Conservation (phyloP, 2,329 filamentous ascomycete genomes). For the Stemphylium lycopersici region DNA sequence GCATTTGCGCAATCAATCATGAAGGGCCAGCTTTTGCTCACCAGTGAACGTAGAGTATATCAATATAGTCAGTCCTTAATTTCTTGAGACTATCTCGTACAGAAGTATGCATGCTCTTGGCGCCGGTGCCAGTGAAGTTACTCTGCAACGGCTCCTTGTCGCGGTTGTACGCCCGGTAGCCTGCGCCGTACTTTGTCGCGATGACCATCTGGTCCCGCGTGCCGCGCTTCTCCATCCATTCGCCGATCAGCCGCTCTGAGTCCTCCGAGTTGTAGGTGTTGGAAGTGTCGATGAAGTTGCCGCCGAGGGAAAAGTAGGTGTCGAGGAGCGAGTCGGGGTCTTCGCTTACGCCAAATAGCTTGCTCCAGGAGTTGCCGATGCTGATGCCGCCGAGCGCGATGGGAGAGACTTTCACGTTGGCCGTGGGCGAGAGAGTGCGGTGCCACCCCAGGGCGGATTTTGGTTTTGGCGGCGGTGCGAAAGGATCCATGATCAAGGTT, state of each 20-base stretch:
- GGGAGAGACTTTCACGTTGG: slow-evolving; percentile 61
- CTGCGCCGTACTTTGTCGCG: slow-evolving; percentile 50
- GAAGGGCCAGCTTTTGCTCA: slow-evolving; percentile 35
- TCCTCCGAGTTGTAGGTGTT: slow-evolving; percentile 51
- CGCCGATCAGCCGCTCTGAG: slow-evolving; percentile 52
- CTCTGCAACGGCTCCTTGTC: slow-evolving; percentile 22
- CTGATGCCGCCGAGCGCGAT: slow-evolving; percentile 66
- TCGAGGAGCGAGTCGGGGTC: slow-evolving; percentile 69
- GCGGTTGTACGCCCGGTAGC: slow-evolving; percentile 13
- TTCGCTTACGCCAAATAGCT: slow-evolving; percentile 67
- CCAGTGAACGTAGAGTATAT: slow-evolving; percentile 45
- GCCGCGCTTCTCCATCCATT: slow-evolving; percentile 50
- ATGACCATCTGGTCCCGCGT: slow-evolving; percentile 51
- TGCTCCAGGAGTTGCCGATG: slow-evolving; percentile 65
- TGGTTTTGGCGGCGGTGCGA: neutral
- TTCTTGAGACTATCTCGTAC: slow-evolving; percentile 22
- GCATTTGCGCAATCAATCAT: neutral
- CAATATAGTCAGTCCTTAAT: slow-evolving; percentile 68
- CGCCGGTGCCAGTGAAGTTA: slow-evolving; percentile 23
- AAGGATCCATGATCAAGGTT: no score
- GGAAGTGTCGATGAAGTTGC: slow-evolving; percentile 75
- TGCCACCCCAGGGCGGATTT: slow-evolving; percentile 67
- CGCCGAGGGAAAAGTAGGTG: slow-evolving; percentile 68
- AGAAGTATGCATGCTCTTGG: slow-evolving; percentile 24
- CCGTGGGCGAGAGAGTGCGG: slow-evolving; percentile 69